Evolutionary conservation across 2,329 filamentous ascomycete species (phyloP), one percentile per base, ranked within the genome.

Genomic region (Trichoderma simmonsii): DNA sequence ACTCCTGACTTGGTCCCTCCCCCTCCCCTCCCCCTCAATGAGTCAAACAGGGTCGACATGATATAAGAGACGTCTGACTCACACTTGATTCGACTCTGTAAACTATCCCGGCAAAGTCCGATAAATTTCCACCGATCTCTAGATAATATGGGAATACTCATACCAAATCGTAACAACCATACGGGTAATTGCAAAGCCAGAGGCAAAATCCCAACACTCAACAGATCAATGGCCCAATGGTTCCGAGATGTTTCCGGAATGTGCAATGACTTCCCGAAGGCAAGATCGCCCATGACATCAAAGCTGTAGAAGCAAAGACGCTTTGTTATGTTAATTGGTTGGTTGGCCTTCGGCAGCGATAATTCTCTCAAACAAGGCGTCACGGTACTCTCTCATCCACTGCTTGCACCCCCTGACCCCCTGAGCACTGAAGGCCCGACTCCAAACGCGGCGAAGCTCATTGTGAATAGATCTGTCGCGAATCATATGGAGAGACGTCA

Each of bases 221-320:
- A n/a, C 34, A 60, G 4, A 6, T 48, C 65, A 12, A 48, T 60
- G 34, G 34, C 34, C 34, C 34, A 30, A 24, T 60, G 54, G 69
- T 48, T 62, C 18, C 36, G 15, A 26, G 39, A 70, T 3, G 48
- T 21, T 62, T 74, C 74, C 36, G 83, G 76, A 78, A 82, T 80
- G 18, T 79, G 72, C 51, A 83, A 83, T 14, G 78, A 75, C 54
- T 78, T 77, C 2, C 78, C 79, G 30, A 83, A 82, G 5, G 80
- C 80, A 30, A 83, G 75, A 65, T 83, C 80, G 4, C 80, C 82
- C 81, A 83, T 83, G 6, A 82, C 78, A 61, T 82, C 82, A 59
- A 83, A 82, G 26, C 78, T 78, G 48, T 79, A 82, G 24, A 80
- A 81, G 68, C 78, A 80, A 71, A 81, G 79, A 78, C 79, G 81